A percentile compares a stretch with the other conserved stretches of the same genome.
These are phyloP conservation scores for Galerina marginata DNA, from an alignment of 768 basidiomycete species.

Conservation along the genomic window DNA sequence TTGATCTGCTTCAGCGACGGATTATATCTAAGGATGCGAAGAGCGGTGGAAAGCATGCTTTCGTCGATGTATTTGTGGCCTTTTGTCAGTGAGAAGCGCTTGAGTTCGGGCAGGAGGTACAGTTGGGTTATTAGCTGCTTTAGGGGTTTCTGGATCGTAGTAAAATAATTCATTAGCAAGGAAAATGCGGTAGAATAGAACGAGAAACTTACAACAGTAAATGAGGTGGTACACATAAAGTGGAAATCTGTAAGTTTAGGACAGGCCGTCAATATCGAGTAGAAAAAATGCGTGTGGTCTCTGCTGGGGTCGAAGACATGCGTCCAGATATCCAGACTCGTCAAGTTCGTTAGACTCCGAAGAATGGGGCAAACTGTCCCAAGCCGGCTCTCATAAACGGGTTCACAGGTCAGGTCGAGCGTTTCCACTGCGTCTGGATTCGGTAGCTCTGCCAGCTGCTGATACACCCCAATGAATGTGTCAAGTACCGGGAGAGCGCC, in stretches of 20 bases:
- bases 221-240: conserved; percentile 56
- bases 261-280: conserved; percentile 39
- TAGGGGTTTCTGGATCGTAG: conserved; percentile 44
- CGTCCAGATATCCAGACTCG: conserved; percentile 53
- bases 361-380: conserved; percentile 39
- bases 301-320: conserved; percentile 41
- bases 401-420: conserved; percentile 55
- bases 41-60: conserved; percentile 48
- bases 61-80: conserved; percentile 52
- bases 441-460: conserved; percentile 48
- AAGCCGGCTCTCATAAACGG: conserved; percentile 44
- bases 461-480: conserved; percentile 53
- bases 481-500: conserved; percentile 38
- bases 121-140: conserved; percentile 45
- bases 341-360: conserved; percentile 40
- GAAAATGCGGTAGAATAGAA: not conserved
- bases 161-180: not conserved
- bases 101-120: conserved; percentile 43
- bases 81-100: conserved; percentile 53
- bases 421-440: conserved; percentile 41
- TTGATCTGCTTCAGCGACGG: conserved; percentile 45
- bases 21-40: conserved; percentile 40
- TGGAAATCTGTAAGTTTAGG: conserved; percentile 51
- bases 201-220: conserved; percentile 40
- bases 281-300: conserved; percentile 41